phyloP scores from a whole-genome alignment of 495 filamentous ascomycete genomes.

The Elasticomyces elasticus region DNA sequence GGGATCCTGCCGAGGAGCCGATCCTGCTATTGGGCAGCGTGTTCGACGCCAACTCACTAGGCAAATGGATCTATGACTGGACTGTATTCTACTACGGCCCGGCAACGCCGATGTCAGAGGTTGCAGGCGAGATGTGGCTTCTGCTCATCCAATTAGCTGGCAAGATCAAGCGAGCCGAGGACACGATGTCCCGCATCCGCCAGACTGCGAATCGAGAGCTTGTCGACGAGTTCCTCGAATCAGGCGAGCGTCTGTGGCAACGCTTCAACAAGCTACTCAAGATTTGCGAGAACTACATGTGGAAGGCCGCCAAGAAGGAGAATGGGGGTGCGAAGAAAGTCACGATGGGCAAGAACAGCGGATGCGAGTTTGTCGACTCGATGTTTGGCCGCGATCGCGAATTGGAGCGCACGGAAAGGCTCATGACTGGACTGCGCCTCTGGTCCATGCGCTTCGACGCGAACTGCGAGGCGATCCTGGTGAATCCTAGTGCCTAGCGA shows the following conservation, averaged over 20 bases:
- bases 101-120: conserved; percentile 76
- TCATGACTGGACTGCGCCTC: conserved; percentile 85
- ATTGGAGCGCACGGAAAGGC: conserved; percentile 82
- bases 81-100: conserved; percentile 87
- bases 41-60: conserved; percentile 93
- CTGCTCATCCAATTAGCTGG: conserved; percentile 90
- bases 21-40: conserved; percentile 92
- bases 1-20: conserved; percentile 88
- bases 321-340: conserved; percentile 48
- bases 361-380: conserved; percentile 92
- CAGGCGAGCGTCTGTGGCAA: conserved; percentile 76
- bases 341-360: conserved; percentile 84
- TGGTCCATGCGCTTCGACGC: conserved; percentile 95
- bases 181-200: conserved; percentile 65
- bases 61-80: conserved; percentile 99
- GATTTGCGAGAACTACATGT: conserved; percentile 88
- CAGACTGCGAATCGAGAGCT: conserved; percentile 63
- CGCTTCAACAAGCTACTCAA: conserved; percentile 83
- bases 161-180: conserved; percentile 86
- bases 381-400: conserved; percentile 92
- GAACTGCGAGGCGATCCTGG: conserved; percentile 88
- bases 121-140: conserved; percentile 92
- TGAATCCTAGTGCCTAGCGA: conserved; percentile 32
- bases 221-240: conserved; percentile 84
- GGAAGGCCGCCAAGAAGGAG: conserved; percentile 60